Evolutionary conservation across 1,284 basidiomycete genomes (phyloP).

Genomic region (Papiliotrema laurentii): DNA sequence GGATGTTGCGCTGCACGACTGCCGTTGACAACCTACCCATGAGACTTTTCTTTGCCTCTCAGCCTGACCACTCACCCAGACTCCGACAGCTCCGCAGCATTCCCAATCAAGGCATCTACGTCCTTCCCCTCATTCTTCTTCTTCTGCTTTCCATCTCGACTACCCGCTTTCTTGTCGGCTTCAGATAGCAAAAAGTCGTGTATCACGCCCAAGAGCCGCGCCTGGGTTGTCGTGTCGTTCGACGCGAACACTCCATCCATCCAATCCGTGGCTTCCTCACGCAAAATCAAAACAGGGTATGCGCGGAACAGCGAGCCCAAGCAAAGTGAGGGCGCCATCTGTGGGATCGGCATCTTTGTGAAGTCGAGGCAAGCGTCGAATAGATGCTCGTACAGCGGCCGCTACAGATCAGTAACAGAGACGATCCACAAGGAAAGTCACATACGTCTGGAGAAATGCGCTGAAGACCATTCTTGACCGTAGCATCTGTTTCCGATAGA

Average conservation of each 20-base stretch:
- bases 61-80: slow-evolving; percentile 66
- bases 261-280: slow-evolving; percentile 68
- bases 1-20: slow-evolving; percentile 85
- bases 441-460: slow-evolving; percentile 57
- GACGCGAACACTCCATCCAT: slow-evolving; percentile 83
- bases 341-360: slow-evolving; percentile 26
- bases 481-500: slow-evolving; percentile 50
- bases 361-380: slow-evolving; percentile 62
- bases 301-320: slow-evolving; percentile 89
- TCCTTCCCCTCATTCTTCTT: slow-evolving; percentile 50
- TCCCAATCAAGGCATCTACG: slow-evolving; percentile 89
- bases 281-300: slow-evolving; percentile 81
- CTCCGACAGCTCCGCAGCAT: slow-evolving; percentile 89
- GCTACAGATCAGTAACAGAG: slow-evolving; percentile 1
- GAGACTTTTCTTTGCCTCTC: slow-evolving; percentile 4
- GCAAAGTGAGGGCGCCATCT: slow-evolving; percentile 56
- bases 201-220: slow-evolving; percentile 75
- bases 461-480: slow-evolving; percentile 57
- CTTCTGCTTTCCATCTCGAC: slow-evolving; percentile 10
- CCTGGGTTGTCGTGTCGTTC: slow-evolving; percentile 63
- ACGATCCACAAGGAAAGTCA: background rate
- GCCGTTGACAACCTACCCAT: slow-evolving; percentile 76
- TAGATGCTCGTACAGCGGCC: slow-evolving; percentile 70
- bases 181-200: slow-evolving; percentile 84
- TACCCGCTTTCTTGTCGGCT: slow-evolving; percentile 61